Percentiles rank a stretch among this genome's conserved stretches.
These are phyloP conservation scores for Aspergillus thermomutatus DNA, from an alignment of 2,329 filamentous ascomycete genomes.

Conservation along the genomic window DNA sequence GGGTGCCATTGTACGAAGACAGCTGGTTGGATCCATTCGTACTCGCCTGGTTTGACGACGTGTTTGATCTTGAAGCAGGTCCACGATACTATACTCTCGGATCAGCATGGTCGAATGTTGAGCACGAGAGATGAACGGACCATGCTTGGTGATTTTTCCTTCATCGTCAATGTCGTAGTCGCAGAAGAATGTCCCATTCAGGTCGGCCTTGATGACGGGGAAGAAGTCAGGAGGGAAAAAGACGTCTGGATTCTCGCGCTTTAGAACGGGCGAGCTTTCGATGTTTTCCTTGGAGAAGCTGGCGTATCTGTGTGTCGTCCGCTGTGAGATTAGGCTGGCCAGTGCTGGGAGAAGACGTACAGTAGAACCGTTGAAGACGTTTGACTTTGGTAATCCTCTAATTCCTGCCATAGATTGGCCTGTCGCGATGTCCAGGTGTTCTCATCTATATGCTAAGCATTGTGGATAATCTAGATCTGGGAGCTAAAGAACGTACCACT, in stretches of 20 bases:
- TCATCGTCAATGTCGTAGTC: conserved; percentile 7
- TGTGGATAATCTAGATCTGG: not conserved
- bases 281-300: not conserved
- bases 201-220: conserved; percentile 10
- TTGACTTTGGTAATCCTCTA: not conserved
- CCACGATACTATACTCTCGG: conserved; percentile 17
- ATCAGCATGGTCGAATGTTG: not conserved
- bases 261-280: not conserved
- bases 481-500: not conserved
- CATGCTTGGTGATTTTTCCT: not conserved
- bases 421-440: not conserved
- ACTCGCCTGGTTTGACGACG: conserved; percentile 5
- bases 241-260: not conserved
- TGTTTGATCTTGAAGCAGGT: conserved; percentile 23
- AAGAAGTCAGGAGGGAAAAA: conserved; percentile 4
- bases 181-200: conserved; percentile 20
- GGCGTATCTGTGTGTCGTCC: not conserved
- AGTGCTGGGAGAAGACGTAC: not conserved
- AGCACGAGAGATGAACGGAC: not conserved
- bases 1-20: conserved; percentile 20
- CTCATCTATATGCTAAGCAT: not conserved
- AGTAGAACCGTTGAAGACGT: not conserved
- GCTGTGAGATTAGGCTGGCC: not conserved
- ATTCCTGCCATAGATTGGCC: not conserved
- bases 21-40: conserved; percentile 19